Conservation (phyloP, 805 yeast genomes). For the Yamadazyma sp. region DNA sequence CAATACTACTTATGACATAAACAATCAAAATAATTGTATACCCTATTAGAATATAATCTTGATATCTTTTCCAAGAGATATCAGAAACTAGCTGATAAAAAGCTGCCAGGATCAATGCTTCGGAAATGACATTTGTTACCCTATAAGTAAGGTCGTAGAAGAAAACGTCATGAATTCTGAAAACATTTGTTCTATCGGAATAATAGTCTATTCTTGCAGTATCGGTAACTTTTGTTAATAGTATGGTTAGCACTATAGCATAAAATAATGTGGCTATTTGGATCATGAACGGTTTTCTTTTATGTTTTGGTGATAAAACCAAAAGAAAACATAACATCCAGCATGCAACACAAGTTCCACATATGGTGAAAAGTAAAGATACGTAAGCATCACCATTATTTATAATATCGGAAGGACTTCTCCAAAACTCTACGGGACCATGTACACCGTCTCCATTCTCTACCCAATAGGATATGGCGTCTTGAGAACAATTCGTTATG, state of each 20-base stretch:
- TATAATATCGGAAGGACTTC: conserved; percentile 16
- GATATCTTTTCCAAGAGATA: conserved; percentile 4
- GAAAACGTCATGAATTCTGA: conserved; percentile 35
- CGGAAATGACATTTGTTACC: conserved; percentile 39
- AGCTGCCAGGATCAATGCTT: conserved; percentile 47
- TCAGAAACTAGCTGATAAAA: conserved; percentile 47
- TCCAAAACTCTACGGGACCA: background rate
- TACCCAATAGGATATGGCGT: conserved; percentile 2
- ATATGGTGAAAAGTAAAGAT: conserved; percentile 49
- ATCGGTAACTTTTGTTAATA: conserved; percentile 44
- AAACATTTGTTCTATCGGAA: conserved; percentile 51
- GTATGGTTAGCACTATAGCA: conserved; percentile 52
- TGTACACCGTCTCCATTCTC: conserved; percentile 1
- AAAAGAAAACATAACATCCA: conserved; percentile 70
- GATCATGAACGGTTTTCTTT: conserved; percentile 56
- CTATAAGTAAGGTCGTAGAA: conserved; percentile 35
- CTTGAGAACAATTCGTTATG: conserved; percentile 44
- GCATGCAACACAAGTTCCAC: conserved; percentile 55
- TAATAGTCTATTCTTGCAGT: conserved; percentile 50
- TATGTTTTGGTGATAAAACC: conserved; percentile 45
- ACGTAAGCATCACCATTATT: conserved; percentile 41
- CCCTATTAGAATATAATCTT: conserved; percentile 3
- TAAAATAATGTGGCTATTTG: conserved; percentile 56
- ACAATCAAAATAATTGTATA: conserved; percentile 5
- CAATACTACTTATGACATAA: conserved; percentile 3